These are phyloP conservation scores for Xylariaceae sp. DNA, from an alignment of 2,329 filamentous ascomycete genomes.

Conservation along the genomic window DNA sequence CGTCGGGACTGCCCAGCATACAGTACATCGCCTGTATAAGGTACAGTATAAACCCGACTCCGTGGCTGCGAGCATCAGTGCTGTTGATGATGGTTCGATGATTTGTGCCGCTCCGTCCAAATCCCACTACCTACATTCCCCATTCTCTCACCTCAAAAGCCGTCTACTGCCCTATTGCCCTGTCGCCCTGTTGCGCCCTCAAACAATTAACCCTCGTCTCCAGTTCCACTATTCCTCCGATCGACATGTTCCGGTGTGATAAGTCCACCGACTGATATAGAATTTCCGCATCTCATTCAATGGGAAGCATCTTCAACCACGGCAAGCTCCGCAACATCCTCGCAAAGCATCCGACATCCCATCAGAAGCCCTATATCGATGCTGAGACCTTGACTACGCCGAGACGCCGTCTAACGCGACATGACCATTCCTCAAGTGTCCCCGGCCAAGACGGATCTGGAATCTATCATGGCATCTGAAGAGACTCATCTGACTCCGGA, in stretches of 20 bases:
- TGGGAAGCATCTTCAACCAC: constrained; percentile 23
- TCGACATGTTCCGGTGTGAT: constrained; percentile 22
- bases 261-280: constrained; percentile 20
- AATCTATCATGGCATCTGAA: constrained; percentile 26
- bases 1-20: not conserved
- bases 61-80: constrained; percentile 14
- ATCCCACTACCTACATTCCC: too few relatives aligned
- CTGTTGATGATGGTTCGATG: constrained; percentile 22
- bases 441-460: constrained; percentile 27
- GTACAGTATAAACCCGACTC: constrained; percentile 20
- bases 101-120: constrained; percentile 13
- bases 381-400: constrained; percentile 22
- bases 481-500: constrained; percentile 29
- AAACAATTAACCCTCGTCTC: constrained; percentile 22
- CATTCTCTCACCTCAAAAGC: too few relatives aligned
- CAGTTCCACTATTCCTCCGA: constrained; percentile 10
- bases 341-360: constrained; percentile 26
- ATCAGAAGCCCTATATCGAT: constrained; percentile 29
- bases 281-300: constrained; percentile 24
- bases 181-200: constrained; percentile 8
- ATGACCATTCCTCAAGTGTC: constrained; percentile 29
- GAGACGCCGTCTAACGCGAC: constrained; percentile 25
- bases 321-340: constrained; percentile 24
- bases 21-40: constrained; percentile 12
- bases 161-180: not conserved